Conservation (phyloP, 345 rosid genomes). For the Rhizophora apiculata region DNA sequence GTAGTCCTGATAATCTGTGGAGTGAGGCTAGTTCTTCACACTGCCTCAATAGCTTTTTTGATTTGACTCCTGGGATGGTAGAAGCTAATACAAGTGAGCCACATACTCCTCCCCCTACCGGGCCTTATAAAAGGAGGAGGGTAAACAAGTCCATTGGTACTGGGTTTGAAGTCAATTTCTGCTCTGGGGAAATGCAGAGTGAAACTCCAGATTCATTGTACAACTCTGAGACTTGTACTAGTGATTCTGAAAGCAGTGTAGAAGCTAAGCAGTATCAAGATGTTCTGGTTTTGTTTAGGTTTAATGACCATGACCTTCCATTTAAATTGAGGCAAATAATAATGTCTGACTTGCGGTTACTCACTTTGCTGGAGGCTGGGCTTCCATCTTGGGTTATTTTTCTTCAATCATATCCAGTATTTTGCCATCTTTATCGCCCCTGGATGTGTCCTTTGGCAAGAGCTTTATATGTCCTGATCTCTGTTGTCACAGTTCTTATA, state of each 20-base stretch:
- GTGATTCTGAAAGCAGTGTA: constrained; percentile 36
- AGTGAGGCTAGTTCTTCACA: constrained; percentile 37
- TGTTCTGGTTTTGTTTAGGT: constrained; percentile 70
- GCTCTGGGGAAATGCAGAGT: constrained; percentile 54
- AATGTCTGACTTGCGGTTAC: constrained; percentile 71
- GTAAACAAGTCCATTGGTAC: constrained; percentile 36
- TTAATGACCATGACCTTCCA: constrained; percentile 73
- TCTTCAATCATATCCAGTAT: constrained; percentile 93
- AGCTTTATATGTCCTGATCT: constrained; percentile 73
- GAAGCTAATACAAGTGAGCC: constrained; percentile 38
- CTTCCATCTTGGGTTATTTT: constrained; percentile 98
- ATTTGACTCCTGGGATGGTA: constrained; percentile 24
- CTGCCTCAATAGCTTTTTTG: constrained; percentile 35
- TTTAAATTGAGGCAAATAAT: constrained; percentile 70
- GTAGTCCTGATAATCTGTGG: constrained; percentile 24
- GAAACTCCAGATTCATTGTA: constrained; percentile 31
- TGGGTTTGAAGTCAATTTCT: constrained; percentile 58
- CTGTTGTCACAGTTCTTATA: constrained; percentile 72
- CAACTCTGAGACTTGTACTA: constrained; percentile 25
- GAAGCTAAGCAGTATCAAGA: constrained; percentile 68
- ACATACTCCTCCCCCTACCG: constrained; percentile 69
- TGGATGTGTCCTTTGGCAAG: constrained; percentile 99
- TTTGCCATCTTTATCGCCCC: constrained; percentile 87
- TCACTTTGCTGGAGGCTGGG: constrained; percentile 89
- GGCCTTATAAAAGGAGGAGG: constrained; percentile 78